A percentile compares a stretch with the other conserved stretches of the same genome.
Evolutionary conservation across 345 rosid genomes (phyloP).

Genomic region (Gossypium herbaceum): DNA sequence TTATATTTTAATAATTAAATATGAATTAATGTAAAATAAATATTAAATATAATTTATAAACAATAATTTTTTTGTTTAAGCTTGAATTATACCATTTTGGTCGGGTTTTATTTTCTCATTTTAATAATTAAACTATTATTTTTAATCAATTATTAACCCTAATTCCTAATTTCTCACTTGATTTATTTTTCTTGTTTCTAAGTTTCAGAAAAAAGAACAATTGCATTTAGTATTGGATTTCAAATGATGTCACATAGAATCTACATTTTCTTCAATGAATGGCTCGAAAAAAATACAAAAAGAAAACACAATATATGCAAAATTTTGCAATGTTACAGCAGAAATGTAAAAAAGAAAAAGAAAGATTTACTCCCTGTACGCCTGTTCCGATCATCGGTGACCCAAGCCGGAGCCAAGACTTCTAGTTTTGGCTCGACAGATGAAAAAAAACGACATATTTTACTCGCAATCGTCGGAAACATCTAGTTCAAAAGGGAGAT

Average conservation of each 20-base stretch:
- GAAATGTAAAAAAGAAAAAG: not conserved
- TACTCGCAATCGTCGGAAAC: slow-evolving; percentile 18
- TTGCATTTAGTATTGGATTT: not conserved
- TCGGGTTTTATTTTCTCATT: too few relatives aligned
- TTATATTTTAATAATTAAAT: too few relatives aligned
- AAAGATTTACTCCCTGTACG: not conserved
- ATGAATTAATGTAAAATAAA: too few relatives aligned
- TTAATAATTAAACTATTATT: too few relatives aligned
- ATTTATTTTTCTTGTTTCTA: not conserved
- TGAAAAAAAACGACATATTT: slow-evolving; percentile 6
- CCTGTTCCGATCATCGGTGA: not conserved
- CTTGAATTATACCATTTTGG: too few relatives aligned
- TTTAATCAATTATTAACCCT: not conserved
- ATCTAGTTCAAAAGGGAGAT: slow-evolving; percentile 8
- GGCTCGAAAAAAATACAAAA: not conserved
- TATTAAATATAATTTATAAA: too few relatives aligned
- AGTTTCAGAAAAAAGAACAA: not conserved
- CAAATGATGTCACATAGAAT: slow-evolving; percentile 13
- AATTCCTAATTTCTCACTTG: not conserved
- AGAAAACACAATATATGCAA: slow-evolving; percentile 7
- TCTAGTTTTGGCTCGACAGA: slow-evolving; percentile 11
- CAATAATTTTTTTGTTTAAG: too few relatives aligned
- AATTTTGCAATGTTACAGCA: slow-evolving; percentile 18
- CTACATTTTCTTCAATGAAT: slow-evolving; percentile 24
- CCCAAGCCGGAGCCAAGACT: slow-evolving; percentile 13